phyloP scores from a whole-genome alignment of 2,329 filamentous ascomycete species.

The Xylariaceae sp. region DNA sequence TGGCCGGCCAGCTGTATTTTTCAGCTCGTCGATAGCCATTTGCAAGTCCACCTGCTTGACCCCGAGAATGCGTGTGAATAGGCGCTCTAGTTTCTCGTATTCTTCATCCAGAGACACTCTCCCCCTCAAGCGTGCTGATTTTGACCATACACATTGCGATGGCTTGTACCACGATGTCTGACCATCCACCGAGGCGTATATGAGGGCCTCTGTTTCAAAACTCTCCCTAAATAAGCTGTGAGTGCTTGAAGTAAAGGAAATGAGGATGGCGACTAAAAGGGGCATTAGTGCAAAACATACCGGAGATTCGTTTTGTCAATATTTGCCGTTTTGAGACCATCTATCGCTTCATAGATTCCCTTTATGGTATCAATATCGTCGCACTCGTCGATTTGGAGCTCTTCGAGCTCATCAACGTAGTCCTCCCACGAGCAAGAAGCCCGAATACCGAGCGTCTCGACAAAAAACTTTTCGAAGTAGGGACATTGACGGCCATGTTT shows the following conservation, averaged over 20 bases:
- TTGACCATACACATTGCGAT: slow-evolving; percentile 36
- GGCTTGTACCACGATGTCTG: slow-evolving; percentile 27
- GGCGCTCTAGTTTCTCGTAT: slow-evolving; percentile 28
- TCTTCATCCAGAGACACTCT: slow-evolving; percentile 26
- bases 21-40: slow-evolving; percentile 34
- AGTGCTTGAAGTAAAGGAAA: neutral
- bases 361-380: slow-evolving; percentile 2
- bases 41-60: slow-evolving; percentile 28
- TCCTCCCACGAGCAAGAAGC: neutral
- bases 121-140: slow-evolving; percentile 27
- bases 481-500: neutral
- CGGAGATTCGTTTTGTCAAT: neutral
- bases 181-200: slow-evolving; percentile 8
- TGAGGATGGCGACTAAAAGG: neutral
- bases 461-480: slow-evolving; percentile 5
- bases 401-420: slow-evolving; percentile 5
- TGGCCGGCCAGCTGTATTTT: slow-evolving; percentile 12
- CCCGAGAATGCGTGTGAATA: slow-evolving; percentile 32
- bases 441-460: neutral
- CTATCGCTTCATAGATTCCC: slow-evolving; percentile 1
- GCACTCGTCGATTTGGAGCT: neutral
- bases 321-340: neutral
- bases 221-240: slow-evolving; percentile 3
- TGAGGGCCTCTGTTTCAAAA: slow-evolving; percentile 13
- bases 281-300: neutral